phyloP scores from a whole-genome alignment of 352 stramenopile species.

The Pythium sukuiense region DNA sequence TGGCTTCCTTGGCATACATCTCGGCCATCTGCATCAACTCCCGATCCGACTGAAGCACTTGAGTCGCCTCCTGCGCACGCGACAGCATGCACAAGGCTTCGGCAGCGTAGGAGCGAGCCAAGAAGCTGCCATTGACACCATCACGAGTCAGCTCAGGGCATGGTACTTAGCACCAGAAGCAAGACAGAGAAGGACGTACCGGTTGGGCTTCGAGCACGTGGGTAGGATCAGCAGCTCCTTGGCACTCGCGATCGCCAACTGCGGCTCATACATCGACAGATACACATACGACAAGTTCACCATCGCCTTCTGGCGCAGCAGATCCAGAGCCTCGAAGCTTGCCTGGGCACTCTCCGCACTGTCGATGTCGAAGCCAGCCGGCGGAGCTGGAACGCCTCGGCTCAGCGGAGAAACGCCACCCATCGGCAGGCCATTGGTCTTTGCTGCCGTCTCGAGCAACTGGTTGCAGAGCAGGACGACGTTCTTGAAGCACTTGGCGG shows the following conservation, averaged over 20 bases:
- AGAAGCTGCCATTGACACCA: slow-evolving; percentile 38
- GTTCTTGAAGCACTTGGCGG: slow-evolving; percentile 89
- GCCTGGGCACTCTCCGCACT: slow-evolving; percentile 35
- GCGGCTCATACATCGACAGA: slow-evolving; percentile 89
- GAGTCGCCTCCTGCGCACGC: slow-evolving; percentile 73
- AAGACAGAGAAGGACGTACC: slow-evolving; percentile 26
- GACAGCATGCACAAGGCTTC: slow-evolving; percentile 90
- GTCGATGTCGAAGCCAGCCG: slow-evolving; percentile 6
- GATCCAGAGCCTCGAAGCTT: slow-evolving; percentile 60
- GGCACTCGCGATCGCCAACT: slow-evolving; percentile 80
- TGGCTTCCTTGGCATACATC: slow-evolving; percentile 75
- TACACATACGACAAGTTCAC: slow-evolving; percentile 90
- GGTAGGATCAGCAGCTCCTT: slow-evolving; percentile 75
- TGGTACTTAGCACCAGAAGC: not conserved
- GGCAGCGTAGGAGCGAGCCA: slow-evolving; percentile 86
- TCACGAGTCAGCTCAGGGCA: not conserved
- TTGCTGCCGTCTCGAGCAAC: slow-evolving; percentile 44
- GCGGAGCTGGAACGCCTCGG: not conserved
- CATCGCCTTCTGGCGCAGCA: slow-evolving; percentile 82
- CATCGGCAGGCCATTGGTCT: slow-evolving; percentile 22
- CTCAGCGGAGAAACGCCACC: slow-evolving; percentile 9
- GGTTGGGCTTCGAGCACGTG: slow-evolving; percentile 70
- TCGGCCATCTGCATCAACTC: slow-evolving; percentile 77
- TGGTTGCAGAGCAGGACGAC: slow-evolving; percentile 81
- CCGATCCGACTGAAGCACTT: slow-evolving; percentile 68